Conservation (phyloP, 352 stramenopile species). For the Globisporangium apiculatum region DNA sequence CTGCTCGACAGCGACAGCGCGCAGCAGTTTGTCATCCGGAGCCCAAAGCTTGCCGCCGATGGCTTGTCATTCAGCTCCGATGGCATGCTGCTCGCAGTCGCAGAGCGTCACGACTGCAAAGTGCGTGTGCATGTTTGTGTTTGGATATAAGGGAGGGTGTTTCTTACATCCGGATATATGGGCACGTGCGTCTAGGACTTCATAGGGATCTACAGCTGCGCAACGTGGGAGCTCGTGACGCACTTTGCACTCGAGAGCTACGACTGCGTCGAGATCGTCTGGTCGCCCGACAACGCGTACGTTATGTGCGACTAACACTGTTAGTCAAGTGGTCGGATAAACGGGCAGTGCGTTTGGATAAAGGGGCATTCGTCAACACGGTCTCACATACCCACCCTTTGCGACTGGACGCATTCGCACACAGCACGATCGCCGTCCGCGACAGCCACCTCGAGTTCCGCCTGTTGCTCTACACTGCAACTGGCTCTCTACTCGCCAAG, state of each 20-base stretch:
- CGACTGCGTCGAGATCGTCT: slow-evolving; percentile 66
- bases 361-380: too few relatives aligned
- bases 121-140: slow-evolving; percentile 12
- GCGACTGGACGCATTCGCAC: background rate
- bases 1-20: slow-evolving; percentile 37
- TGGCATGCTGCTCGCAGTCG: slow-evolving; percentile 50
- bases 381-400: background rate
- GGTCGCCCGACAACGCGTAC: slow-evolving; percentile 66
- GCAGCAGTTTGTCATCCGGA: slow-evolving; percentile 40
- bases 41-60: slow-evolving; percentile 59
- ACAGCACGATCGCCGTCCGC: slow-evolving; percentile 51
- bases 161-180: too few relatives aligned
- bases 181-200: slow-evolving; percentile 34
- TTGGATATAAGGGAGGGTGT: too few relatives aligned
- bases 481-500: slow-evolving; percentile 53
- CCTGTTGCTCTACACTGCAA: slow-evolving; percentile 60
- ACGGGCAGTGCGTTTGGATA: too few relatives aligned
- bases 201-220: slow-evolving; percentile 69
- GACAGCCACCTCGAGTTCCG: slow-evolving; percentile 73
- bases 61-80: slow-evolving; percentile 62
- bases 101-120: slow-evolving; percentile 74
- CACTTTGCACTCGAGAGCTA: slow-evolving; percentile 78
- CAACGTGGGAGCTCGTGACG: slow-evolving; percentile 56
- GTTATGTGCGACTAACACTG: slow-evolving; percentile 11
- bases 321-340: background rate